A percentile compares a stretch with the other conserved stretches of the same genome.
Evolutionary conservation across 768 basidiomycete genomes (phyloP).

Genomic region (Leccinum subtestaceum): DNA sequence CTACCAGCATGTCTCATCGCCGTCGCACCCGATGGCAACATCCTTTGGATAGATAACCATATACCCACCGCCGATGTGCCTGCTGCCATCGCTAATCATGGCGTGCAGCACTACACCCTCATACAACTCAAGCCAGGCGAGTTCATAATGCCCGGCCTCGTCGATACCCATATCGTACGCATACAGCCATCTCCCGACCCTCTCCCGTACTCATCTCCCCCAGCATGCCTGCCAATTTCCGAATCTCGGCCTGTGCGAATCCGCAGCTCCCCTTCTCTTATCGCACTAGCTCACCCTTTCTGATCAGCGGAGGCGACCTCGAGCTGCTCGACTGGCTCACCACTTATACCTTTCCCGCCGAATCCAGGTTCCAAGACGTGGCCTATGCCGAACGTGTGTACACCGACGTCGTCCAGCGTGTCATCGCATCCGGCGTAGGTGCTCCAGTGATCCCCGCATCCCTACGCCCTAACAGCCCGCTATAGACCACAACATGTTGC

Average conservation of each 20-base stretch:
- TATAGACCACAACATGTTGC: constrained; percentile 87
- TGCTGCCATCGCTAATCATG: constrained; percentile 51
- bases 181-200: background rate
- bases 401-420: constrained; percentile 63
- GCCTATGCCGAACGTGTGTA: constrained; percentile 72
- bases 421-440: constrained; percentile 74
- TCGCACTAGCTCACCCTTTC: constrained; percentile 2
- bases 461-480: constrained; percentile 5
- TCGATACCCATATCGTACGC: constrained; percentile 89
- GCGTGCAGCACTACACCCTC: constrained; percentile 34
- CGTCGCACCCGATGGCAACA: constrained; percentile 50
- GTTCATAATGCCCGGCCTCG: constrained; percentile 83
- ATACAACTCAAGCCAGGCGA: constrained; percentile 47
- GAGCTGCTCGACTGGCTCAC: constrained; percentile 89
- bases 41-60: constrained; percentile 70
- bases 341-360: constrained; percentile 84
- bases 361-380: constrained; percentile 68
- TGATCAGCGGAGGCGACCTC: constrained; percentile 71
- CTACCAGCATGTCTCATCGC: constrained; percentile 54
- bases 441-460: background rate
- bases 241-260: constrained; percentile 36
- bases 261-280: background rate
- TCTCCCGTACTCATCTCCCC: background rate
- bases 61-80: constrained; percentile 47
- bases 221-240: constrained; percentile 43